Evolutionary conservation across 1,139 yeast genomes (phyloP), one percentile per base, ranked within the genome.

Genomic region (Blastobotrys niveus): DNA sequence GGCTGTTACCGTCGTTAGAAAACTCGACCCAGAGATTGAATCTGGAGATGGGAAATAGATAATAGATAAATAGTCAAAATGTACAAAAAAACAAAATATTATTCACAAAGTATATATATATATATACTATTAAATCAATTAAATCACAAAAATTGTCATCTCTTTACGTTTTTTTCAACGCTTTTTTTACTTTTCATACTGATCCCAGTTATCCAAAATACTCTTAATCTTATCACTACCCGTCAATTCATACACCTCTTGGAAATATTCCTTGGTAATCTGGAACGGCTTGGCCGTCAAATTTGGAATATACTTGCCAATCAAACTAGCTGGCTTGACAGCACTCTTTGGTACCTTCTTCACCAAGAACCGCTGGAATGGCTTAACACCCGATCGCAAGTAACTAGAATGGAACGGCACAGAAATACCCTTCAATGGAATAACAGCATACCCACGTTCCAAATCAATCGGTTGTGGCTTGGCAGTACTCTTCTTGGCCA

Each of bases 331-430:
- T 51, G 96, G 95, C 72, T 91, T 89, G 56, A 91, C 93, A 43
- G 96, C 94, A 56, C 87, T 85, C 73, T 84, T 86, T 55, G 95
- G 85, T 62, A 91, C 85, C 79, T 91, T 91, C 82, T 88, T 91
- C 66, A 82, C 81, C 72, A 91, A 77, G 80, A 91, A 93, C 72
- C 91, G 84, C 76, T 91, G 89, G 88, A 91, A 91, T 60, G 98
- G 98, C 71, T 88, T 89, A 52, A 91, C 99, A 70, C 99, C 99
- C 51, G 93, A 85, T 77, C 91, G 84, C 73, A 91, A 77, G 73
- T 93, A 91, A 29, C 95, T 83, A 35, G 96, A 88, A 71, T 93
- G 98, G 96, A 91, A 91, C 51, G 99, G 99, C 62, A 91, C 99
- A 22, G 96, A 87, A 57, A 91, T 91, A 59, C 98, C 98, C 76